Evolutionary conservation across 345 rosid species (phyloP).

Genomic region (Bruguiera sexangula): DNA sequence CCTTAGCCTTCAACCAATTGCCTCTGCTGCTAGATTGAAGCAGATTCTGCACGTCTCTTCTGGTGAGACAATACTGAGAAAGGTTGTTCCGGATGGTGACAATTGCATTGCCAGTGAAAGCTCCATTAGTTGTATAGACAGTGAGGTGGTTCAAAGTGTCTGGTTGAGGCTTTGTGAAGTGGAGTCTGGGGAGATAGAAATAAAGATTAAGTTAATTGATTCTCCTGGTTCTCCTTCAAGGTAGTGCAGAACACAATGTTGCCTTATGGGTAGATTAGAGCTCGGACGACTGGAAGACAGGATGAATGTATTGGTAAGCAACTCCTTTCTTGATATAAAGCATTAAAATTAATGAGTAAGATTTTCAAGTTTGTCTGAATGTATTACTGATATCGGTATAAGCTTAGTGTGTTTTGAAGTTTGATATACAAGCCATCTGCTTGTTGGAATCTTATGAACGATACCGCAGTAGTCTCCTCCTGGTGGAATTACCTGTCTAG

Average conservation of each 20-base stretch:
- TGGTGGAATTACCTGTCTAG: too few species aligned
- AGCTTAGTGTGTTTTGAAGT: too few species aligned
- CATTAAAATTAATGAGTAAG: too few species aligned
- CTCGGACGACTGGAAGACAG: too few species aligned
- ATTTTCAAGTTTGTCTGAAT: too few species aligned
- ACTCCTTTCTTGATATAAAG: too few species aligned
- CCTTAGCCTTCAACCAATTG: slow-evolving; percentile 78
- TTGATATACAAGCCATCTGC: too few species aligned
- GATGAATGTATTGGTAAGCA: too few species aligned
- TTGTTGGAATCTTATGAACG: too few species aligned
- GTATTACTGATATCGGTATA: too few species aligned
- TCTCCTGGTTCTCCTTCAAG: slow-evolving; percentile 24
- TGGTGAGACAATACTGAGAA: slow-evolving; percentile 68
- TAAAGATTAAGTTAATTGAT: slow-evolving; percentile 66
- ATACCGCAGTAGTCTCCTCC: too few species aligned
- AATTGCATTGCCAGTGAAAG: slow-evolving; percentile 85
- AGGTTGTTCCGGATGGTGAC: slow-evolving; percentile 66
- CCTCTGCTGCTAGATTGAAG: slow-evolving; percentile 79
- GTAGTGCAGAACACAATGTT: slow-evolving; percentile 14
- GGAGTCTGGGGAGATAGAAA: slow-evolving; percentile 91
- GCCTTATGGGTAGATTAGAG: neutral
- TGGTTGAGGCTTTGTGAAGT: slow-evolving; percentile 82
- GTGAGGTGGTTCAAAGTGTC: slow-evolving; percentile 83
- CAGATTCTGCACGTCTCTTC: slow-evolving; percentile 64
- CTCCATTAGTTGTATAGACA: slow-evolving; percentile 62